Evolutionary conservation across 352 stramenopile species (phyloP).

Genomic region (Phytophthora podocarpi): DNA sequence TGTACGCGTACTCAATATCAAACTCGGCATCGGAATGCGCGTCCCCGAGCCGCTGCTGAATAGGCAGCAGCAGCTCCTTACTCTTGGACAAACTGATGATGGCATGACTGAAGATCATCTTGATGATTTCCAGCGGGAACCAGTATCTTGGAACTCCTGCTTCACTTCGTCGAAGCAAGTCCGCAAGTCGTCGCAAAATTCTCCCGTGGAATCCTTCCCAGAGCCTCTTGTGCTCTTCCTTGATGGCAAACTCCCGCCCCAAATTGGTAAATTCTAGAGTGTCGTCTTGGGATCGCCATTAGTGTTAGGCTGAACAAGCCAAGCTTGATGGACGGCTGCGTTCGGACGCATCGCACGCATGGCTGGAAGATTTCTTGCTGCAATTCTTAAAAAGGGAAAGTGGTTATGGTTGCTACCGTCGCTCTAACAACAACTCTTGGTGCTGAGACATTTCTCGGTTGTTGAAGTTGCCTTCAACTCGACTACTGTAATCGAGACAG

Average conservation of each 20-base stretch:
- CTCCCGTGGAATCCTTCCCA: neutral
- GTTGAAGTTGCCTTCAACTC: no score
- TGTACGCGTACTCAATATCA: no score
- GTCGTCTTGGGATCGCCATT: neutral
- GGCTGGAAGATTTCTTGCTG: no score
- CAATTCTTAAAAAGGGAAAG: no score
- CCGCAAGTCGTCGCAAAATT: constrained; percentile 2
- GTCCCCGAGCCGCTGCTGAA: neutral
- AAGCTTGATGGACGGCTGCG: neutral
- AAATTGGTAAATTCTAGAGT: neutral
- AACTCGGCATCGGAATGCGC: neutral
- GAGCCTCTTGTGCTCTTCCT: neutral
- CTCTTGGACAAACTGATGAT: constrained; percentile 3
- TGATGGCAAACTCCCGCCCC: neutral
- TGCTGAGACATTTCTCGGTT: no score
- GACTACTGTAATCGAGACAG: no score
- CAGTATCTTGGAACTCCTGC: neutral
- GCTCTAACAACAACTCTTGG: no score
- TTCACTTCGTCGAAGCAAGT: constrained; percentile 8
- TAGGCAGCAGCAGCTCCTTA: neutral
- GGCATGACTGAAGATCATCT: neutral
- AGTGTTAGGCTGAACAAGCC: constrained; percentile 8
- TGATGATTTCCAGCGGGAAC: neutral
- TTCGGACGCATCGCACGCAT: neutral
- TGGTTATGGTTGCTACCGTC: no score